These are phyloP conservation scores for Talaromyces sp. DNA, from an alignment of 2,329 filamentous ascomycete genomes.

Conservation along the genomic window DNA sequence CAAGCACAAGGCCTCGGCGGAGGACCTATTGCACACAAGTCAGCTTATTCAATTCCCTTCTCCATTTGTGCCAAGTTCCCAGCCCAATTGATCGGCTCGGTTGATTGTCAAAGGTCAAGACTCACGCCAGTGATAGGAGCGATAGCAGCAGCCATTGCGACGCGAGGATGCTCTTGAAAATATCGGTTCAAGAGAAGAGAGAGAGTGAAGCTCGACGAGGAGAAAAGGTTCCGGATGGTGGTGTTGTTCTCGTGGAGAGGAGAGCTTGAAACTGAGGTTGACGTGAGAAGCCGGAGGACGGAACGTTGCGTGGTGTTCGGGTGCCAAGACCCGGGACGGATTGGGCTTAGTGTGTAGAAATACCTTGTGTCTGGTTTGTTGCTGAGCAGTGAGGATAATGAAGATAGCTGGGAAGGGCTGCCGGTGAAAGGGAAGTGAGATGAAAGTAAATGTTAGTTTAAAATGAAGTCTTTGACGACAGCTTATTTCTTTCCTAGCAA, in stretches of 20 bases:
- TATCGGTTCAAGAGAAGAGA: not conserved
- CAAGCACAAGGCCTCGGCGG: constrained; percentile 60
- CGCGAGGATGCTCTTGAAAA: constrained; percentile 3
- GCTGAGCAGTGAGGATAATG: not conserved
- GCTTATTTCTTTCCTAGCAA: not conserved
- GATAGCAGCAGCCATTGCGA: constrained; percentile 38
- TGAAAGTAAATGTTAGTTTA: not conserved
- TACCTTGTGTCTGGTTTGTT: not conserved
- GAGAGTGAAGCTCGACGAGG: not conserved
- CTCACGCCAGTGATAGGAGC: constrained; percentile 46
- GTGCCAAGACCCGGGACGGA: constrained; percentile 8
- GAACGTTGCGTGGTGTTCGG: constrained; percentile 14
- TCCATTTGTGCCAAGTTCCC: not conserved
- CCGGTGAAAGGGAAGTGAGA: not conserved
- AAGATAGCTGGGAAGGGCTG: not conserved
- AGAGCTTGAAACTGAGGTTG: constrained; percentile 4
- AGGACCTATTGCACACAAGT: constrained; percentile 50
- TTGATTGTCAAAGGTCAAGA: constrained; percentile 16
- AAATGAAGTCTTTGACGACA: not conserved
- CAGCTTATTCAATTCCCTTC: not conserved
- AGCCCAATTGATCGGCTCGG: constrained; percentile 1
- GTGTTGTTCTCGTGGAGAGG: not conserved
- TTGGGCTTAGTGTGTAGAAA: not conserved
- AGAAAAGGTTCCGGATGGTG: not conserved
- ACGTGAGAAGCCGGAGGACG: constrained; percentile 7